Base-by-base conservation (phyloP, 2,329 filamentous ascomycete species). In the Aureobasidium melanogenum region DNA sequence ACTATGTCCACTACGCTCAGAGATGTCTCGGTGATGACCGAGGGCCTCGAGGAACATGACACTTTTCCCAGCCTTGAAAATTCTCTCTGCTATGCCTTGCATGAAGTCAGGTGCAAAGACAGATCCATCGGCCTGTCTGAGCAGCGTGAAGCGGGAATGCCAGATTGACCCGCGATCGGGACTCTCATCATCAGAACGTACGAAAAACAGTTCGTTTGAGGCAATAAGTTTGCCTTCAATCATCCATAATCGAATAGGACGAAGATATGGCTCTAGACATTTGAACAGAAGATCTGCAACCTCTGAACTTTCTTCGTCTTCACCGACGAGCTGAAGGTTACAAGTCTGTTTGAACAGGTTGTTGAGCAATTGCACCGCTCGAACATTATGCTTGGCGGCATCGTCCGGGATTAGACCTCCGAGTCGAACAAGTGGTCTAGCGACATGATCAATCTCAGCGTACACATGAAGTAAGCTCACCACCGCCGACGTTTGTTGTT, bases 11-110 rank as follows among this genome's bases (percentile, higher is more conserved):
- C 22, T 38, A 12, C 39, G 34, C 22, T 17, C 7, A 28, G 36
- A 22, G 22, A 38, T 15, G 1, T 58, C 32, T 22, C 28, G 22
- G 26, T 26, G 71, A 63, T 82, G 78, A 60, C 85, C 84, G 12
- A 96, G 78, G 51, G 87, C 83, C 63, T 86, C 87, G n/a, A 97
- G 76, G 47, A 97, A 88, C 1, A 94, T 84, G 60, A 94, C 86
- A 67, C 88, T 95, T 73, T 97, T 97, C 0, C 93, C 93, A 1
- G 90, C 87, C 1, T 87, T 91, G 68, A 96, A 93, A 39, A 97
- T 90, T 64, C 86, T 88, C 26, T 78, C 76, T 0, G 84, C 84
- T 1, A 86, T 83, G 2, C 86, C 81, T 41, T 86, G 83, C 5
- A 97, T 79, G 65, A 96, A 97, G 2, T 76, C 80, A 0, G 93